Base-by-base conservation (phyloP, 2,329 filamentous ascomycete species). In the Triangularia verruculosa region DNA sequence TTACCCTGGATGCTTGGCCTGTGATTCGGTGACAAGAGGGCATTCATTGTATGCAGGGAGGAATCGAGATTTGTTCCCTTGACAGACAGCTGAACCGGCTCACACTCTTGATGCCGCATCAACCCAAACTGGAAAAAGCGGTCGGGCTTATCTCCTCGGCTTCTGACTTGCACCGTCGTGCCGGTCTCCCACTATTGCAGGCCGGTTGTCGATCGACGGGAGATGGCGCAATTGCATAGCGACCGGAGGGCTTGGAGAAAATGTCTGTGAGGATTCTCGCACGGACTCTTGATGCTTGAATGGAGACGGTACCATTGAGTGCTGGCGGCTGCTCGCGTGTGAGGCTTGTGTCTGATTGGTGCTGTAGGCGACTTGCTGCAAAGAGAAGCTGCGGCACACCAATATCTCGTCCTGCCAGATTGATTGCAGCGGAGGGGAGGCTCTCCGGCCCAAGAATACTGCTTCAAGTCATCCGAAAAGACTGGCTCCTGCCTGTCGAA, bases 291-390 rank as follows among this genome's bases (percentile, higher is more conserved):
- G 25, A 24, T 24, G 28, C 28, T 22, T 22, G 51, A n/a, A 27
- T 27, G 15, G 17, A 54, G 51, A 11, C 51, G 51, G 27, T 32
- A n/a, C n/a, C n/a, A 56, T 32, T 20, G 34, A 28, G 51, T 55
- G 57, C 6, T 32, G 56, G 57, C 57, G 57, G 63, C 60, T 62
- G 55, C 30, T 43, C 56, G 63, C 60, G 63, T 52, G 51, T 65
- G 34, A 60, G 27, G 32, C 57, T 57, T 32, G 57, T 25, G 55
- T 60, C 27, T 59, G 32, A 66, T 64, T 66, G 64, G 64, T 25
- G 51, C 32, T 34, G 25, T 51, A 63, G 64, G 57, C 64, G 64
- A 64, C 43, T 55, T 61, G 47, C 32, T 60, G 59, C 43, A 57
- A 47, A 17, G 39, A 47, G 39, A 47, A 47, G 39, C 39, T 47